Base-by-base conservation (phyloP, 192 early-diverging fungal species). In the Allomyces arbusculus region DNA sequence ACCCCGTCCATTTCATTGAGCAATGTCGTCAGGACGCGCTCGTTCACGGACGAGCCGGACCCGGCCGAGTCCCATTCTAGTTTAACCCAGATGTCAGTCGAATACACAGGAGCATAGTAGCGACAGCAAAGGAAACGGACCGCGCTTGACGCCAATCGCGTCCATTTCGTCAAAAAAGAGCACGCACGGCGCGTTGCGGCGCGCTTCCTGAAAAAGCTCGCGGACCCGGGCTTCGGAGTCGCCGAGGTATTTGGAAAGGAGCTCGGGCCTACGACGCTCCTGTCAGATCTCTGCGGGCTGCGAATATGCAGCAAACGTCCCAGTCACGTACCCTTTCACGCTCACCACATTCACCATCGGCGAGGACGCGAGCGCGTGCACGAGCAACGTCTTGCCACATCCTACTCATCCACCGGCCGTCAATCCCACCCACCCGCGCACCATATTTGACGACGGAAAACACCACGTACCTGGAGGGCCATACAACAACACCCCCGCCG, bases 1-100 rank as follows among this genome's bases (percentile, higher is more conserved):
- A 99, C 88, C 40, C 96, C 96, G 72, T 99, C 96, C 87, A 99
- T 94, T 74, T 99, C 96, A 69, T 99, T 99, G 55, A 99, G 78
- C 10, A 99, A 71, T 10, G 93, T 91, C 63, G 90, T 94, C 12
- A 99, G 78, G 1, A 97, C 84, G 20, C 93, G 83, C 68, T 95
- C 89, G 70, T 87, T 87, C 0, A 93, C 87, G 0, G 91, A 83
- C n/a, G 87, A 89, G 23, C 80, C 73, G 20, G 79, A 78, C 28
- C 77, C 79, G 65, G 81, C 70, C 0, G 72, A 68, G 25, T 78
- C 74, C 67, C 72, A 77, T 16, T 78, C 83, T 67, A 65, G 45
- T 19, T 62, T 25, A 69, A 40, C 33, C 0, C 33, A 1, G 4
- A 23, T 1, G 0, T 61, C 24, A n/a, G 12, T 62, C 3, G n/a